A percentile compares a stretch with the other conserved stretches of the same genome.
Conservation (phyloP, 2,329 filamentous ascomycete species). For the Massarina eburnea region DNA sequence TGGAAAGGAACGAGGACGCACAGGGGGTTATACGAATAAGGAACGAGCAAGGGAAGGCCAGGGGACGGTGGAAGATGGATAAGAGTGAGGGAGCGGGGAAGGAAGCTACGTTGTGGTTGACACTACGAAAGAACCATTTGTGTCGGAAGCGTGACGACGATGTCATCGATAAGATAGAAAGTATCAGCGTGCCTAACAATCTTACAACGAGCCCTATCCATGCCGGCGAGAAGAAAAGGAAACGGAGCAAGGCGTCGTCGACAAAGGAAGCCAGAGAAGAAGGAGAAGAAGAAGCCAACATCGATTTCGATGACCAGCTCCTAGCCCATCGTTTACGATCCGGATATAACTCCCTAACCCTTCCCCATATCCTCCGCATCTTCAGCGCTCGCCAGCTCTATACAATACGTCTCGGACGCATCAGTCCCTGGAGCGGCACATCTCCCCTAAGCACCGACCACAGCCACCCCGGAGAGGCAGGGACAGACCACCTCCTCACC, state of each 20-base stretch:
- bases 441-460: neutral
- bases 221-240: neutral
- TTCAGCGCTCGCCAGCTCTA: constrained; percentile 24
- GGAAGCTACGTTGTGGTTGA: neutral
- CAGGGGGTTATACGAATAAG: constrained; percentile 16
- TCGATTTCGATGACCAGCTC: constrained; percentile 32
- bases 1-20: constrained; percentile 23
- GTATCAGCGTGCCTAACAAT: constrained; percentile 16
- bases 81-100: neutral
- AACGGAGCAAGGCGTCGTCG: neutral
- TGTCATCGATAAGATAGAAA: neutral
- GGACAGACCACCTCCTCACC: constrained; percentile 15
- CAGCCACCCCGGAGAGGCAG: neutral
- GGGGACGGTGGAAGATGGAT: neutral
- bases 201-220: constrained; percentile 9
- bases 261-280: neutral
- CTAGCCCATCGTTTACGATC: constrained; percentile 21
- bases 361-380: constrained; percentile 19
- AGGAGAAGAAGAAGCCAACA: neutral
- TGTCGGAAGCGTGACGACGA: constrained; percentile 1
- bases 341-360: constrained; percentile 21
- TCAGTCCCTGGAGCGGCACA: constrained; percentile 21
- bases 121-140: constrained; percentile 11
- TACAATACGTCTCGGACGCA: constrained; percentile 19
- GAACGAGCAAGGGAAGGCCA: neutral